Percentiles rank a stretch among this genome's conserved stretches.
Evolutionary conservation across 116 monocot genomes (phyloP).

Genomic region (Posidonia oceanica): DNA sequence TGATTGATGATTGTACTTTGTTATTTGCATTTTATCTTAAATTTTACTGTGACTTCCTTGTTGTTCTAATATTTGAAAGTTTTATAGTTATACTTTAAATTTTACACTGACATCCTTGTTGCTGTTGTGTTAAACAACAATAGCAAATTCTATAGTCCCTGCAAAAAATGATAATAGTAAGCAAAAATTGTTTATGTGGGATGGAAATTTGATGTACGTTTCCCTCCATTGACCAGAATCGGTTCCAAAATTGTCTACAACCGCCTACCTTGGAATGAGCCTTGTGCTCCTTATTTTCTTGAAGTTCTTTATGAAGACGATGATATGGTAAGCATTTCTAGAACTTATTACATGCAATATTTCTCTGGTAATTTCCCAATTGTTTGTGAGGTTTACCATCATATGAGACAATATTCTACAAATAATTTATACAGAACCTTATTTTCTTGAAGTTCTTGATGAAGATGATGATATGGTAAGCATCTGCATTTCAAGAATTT

Average conservation of each 20-base stretch:
- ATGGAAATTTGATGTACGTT: not conserved
- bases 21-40: not conserved
- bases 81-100: not conserved
- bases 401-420: not conserved
- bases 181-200: not conserved
- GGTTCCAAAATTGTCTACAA: constrained; percentile 74
- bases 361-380: not conserved
- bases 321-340: constrained; percentile 36
- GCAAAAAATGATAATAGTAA: not conserved
- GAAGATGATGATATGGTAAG: constrained; percentile 84
- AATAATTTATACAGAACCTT: constrained; percentile 12
- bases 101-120: not conserved
- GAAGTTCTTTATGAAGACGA: constrained; percentile 93
- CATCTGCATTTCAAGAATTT: not conserved
- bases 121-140: not conserved
- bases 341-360: not conserved
- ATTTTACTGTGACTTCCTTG: not conserved
- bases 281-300: constrained; percentile 41
- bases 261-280: constrained; percentile 79
- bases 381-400: not conserved
- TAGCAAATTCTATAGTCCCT: not conserved
- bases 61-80: not conserved
- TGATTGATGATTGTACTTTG: not conserved
- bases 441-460: constrained; percentile 65
- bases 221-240: constrained; percentile 20